A percentile compares a stretch with the other conserved stretches of the same genome.
Evolutionary conservation across 257 asterid species (phyloP).

Genomic region (Plantago elongata): DNA sequence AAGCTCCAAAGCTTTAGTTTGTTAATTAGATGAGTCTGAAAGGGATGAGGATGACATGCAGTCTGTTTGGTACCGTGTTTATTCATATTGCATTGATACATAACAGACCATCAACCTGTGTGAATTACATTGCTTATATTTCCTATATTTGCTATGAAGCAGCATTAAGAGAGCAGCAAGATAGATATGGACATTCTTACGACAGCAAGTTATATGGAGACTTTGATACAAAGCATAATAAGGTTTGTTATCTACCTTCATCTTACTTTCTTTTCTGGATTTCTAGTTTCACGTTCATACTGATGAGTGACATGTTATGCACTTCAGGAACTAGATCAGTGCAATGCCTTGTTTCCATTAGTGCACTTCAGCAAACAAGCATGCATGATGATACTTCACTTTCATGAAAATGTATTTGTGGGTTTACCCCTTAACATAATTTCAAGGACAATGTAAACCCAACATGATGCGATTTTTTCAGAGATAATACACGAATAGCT

Average conservation of each 20-base stretch:
- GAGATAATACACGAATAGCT: conserved; percentile 5
- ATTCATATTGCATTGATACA: too few species aligned
- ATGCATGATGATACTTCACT: not conserved
- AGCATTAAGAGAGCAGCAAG: conserved; percentile 56
- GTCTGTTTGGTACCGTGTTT: too few species aligned
- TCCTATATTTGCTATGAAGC: conserved; percentile 29
- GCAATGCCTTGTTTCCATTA: not conserved
- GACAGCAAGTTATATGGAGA: conserved; percentile 63
- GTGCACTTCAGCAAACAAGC: not conserved
- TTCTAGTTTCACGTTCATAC: not conserved
- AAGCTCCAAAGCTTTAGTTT: too few species aligned
- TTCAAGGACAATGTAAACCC: too few species aligned
- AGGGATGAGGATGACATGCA: too few species aligned
- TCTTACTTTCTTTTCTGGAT: not conserved
- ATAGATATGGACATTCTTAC: conserved; percentile 51
- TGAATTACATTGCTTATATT: conserved; percentile 19
- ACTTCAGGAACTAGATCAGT: too few species aligned
- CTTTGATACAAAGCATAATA: conserved; percentile 54
- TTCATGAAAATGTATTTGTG: not conserved
- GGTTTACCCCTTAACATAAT: too few species aligned
- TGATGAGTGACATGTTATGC: not conserved
- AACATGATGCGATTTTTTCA: not conserved
- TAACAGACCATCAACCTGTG: not conserved
- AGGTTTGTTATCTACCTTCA: conserved; percentile 49
- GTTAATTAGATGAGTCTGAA: too few species aligned